Evolutionary conservation across 2,329 filamentous ascomycete species (phyloP), one percentile per base, ranked within the genome.

Genomic region (Polytolypa hystricis): DNA sequence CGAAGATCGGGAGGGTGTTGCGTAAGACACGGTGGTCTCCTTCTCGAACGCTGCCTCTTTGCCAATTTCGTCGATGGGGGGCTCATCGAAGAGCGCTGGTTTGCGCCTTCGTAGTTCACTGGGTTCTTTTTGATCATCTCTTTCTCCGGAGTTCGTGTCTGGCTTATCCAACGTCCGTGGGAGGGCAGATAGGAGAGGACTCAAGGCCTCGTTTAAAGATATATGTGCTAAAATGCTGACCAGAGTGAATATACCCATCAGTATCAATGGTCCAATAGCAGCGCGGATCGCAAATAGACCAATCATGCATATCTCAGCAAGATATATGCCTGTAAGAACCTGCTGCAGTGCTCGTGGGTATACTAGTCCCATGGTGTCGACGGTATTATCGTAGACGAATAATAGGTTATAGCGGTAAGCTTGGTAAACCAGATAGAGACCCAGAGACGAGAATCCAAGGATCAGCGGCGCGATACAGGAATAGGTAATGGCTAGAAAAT

Each of bases 391-490:
- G 38, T 81, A 81, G 4, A 93, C 85, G 57, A 84, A 95, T 35
- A 95, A 70, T 35, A 94, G 67, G 53, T 94, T 93, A 67, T 95
- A 94, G 23, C 84, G 76, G 68, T 86, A 94, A 25, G 85, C 83
- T 37, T 89, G 65, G 55, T 93, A 93, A 54, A 94, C 85, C 25
- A 91, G 66, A 25, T 70, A 74, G 43, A 95, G 73, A 17, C 84
- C 86, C 11, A 83, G 65, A 1, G 81, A 79, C 4, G 84, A 83
- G 52, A 94, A 94, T 5, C 79, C 74, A 14, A 94, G 69, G 37
- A 94, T 79, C 1, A 95, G 64, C 0, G 87, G 87, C 2, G 86
- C 84, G 48, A 95, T 93, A 48, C 80, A 82, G 2, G 85, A 80
- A 54, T 95, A 95, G 23, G 79, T 82, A 37, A 95, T 74, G 19